Evolutionary conservation across 2,329 filamentous ascomycete genomes (phyloP).

Genomic region (Ophiostoma pallidulum): DNA sequence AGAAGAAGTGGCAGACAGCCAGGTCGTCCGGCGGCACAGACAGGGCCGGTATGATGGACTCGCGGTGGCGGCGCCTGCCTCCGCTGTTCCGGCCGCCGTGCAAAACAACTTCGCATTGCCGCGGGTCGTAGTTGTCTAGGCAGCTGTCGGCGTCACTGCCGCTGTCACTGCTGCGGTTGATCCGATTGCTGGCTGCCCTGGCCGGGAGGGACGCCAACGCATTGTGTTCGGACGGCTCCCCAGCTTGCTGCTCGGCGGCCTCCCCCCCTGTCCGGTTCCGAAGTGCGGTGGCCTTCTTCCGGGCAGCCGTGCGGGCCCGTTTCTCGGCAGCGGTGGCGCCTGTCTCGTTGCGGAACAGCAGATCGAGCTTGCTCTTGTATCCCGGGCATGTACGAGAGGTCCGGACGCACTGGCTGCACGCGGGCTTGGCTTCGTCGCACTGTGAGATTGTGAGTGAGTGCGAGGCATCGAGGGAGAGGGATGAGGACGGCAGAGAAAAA

Average conservation of each 20-base stretch:
- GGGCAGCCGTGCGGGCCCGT: conserved; percentile 4
- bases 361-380: conserved; percentile 62
- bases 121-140: background rate
- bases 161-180: background rate
- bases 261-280: conserved; percentile 9
- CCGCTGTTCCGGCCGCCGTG: background rate
- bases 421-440: conserved; percentile 60
- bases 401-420: conserved; percentile 56
- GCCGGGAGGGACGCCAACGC: background rate
- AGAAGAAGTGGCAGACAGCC: conserved; percentile 49
- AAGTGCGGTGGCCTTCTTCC: conserved; percentile 1
- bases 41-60: conserved; percentile 27
- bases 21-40: conserved; percentile 42
- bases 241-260: background rate
- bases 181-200: background rate
- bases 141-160: background rate
- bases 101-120: background rate
- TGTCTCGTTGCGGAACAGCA: conserved; percentile 65
- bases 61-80: conserved; percentile 9
- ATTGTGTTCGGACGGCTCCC: background rate
- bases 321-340: conserved; percentile 31
- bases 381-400: conserved; percentile 55
- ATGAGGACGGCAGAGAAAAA: no score
- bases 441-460: no score
- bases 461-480: no score